Evolutionary conservation across 345 rosid genomes (phyloP).

Genomic region (Diplotaxis tenuifolia): DNA sequence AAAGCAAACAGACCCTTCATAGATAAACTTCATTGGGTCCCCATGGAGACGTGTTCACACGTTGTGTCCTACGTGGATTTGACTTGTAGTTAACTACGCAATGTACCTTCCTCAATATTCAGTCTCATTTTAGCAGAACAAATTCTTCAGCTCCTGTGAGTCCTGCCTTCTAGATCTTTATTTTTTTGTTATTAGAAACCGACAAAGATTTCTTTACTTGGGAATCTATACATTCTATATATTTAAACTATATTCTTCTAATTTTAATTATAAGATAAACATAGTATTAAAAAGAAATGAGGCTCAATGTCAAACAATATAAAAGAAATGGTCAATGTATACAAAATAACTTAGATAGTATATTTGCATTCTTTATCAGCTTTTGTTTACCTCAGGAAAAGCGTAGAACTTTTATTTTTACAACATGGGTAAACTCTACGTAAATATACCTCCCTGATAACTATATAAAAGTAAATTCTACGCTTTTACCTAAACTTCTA

Average conservation of each 20-base stretch:
- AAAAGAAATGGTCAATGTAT: constrained; percentile 12
- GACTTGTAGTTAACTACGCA: constrained; percentile 40
- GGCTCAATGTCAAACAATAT: constrained; percentile 25
- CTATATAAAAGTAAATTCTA: too few relatives aligned
- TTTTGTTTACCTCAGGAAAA: too few relatives aligned
- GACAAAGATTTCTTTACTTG: constrained; percentile 17
- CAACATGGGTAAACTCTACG: too few relatives aligned
- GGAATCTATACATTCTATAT: background rate
- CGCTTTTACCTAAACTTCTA: too few relatives aligned
- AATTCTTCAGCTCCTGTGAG: background rate
- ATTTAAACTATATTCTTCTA: background rate
- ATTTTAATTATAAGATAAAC: constrained; percentile 21
- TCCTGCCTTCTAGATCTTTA: background rate
- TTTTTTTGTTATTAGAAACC: constrained; percentile 10
- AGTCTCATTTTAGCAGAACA: constrained; percentile 15
- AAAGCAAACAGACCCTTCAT: background rate
- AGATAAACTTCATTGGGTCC: constrained; percentile 20
- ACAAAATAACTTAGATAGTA: constrained; percentile 1
- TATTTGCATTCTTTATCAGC: constrained; percentile 9
- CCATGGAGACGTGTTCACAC: constrained; percentile 44
- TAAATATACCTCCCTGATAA: too few relatives aligned
- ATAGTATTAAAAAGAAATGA: constrained; percentile 15
- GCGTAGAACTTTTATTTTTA: too few relatives aligned
- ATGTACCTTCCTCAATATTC: constrained; percentile 2
- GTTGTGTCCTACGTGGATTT: constrained; percentile 54